Conservation (phyloP, 192 early-diverging fungal species). For the Linnemannia schmuckeri region DNA sequence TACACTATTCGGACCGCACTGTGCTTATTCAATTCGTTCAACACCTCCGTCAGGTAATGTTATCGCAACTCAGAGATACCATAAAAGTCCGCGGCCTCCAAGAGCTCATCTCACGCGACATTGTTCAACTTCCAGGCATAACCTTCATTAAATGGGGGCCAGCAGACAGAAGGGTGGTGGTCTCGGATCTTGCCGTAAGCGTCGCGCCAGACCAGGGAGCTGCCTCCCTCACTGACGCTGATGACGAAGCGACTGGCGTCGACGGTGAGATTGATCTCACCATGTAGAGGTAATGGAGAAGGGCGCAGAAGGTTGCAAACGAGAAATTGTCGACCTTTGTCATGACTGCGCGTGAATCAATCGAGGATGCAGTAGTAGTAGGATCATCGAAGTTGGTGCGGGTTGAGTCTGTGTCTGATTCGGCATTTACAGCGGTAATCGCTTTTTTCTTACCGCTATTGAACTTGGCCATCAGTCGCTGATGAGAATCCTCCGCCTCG, state of each 20-base stretch:
- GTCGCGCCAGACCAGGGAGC: neutral
- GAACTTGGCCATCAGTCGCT: neutral
- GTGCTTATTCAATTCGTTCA: neutral
- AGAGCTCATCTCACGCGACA: conserved; percentile 9
- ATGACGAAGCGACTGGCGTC: neutral
- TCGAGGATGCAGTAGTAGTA: too few relatives aligned
- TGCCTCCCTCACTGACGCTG: neutral
- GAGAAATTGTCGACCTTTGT: conserved; percentile 2
- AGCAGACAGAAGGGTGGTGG: neutral
- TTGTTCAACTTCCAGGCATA: conserved; percentile 17
- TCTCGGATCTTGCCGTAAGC: neutral
- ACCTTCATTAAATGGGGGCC: neutral
- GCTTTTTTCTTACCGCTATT: neutral
- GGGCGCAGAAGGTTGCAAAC: conserved; percentile 7
- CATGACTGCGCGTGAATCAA: neutral
- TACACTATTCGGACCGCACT: conserved; percentile 6
- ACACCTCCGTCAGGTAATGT: neutral
- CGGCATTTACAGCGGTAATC: neutral
- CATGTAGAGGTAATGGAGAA: conserved; percentile 16
- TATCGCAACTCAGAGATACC: conserved; percentile 12
- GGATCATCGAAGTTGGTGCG: neutral
- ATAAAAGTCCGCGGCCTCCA: conserved; percentile 5
- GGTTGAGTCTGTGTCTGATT: neutral
- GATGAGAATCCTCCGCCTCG: neutral
- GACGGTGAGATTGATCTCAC: conserved; percentile 4